Evolutionary conservation across 768 basidiomycete species (phyloP), one percentile per base, ranked within the genome.

Genomic region (Pleurotus djamor): DNA sequence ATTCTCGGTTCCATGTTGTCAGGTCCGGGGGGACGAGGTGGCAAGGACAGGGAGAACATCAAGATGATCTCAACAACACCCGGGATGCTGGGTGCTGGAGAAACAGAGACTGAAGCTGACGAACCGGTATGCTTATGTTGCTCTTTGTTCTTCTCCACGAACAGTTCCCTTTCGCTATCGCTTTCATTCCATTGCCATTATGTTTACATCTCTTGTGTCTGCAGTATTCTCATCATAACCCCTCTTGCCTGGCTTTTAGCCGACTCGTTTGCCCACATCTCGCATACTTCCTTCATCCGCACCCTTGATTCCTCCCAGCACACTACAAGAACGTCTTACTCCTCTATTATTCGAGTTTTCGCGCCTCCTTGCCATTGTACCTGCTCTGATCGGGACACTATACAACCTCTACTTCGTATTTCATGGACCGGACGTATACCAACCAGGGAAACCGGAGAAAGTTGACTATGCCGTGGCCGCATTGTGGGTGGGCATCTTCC

Each of bases 21-120:
- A 57, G 41, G 1, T 50, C 52, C 45, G 55, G 52, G 34, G 51
- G 61, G 16, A 34, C 61, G 14, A 59, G 69, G 5, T 67, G 69
- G 58, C 71, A 75, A 66, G 68, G 43, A 61, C 47, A 57, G 41
- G 41, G 38, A 57, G n/a, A 33, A 35, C 50, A 68, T 75, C 52
- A 83, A 79, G 66, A 71, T 69, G 36, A 89, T 91, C 65, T 87
- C 83, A n/a, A 91, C 89, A 0, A 76, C 82, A 0, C 83, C 82
- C 14, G 87, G 80, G 2, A 75, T 75, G 57, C 66, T 74, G 43
- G 85, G 89, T 61, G 88, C 87, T 32, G 88, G 88, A 5, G 89
- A 91, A 72, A 91, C 90, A 0, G 89, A 92, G 67, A 91, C 90
- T 0, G 90, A 92, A 67, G 78, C 83, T 10, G 89, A 91, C 64